Evolutionary conservation across 2,329 filamentous ascomycete species (phyloP).

Genomic region (Sporothrix schenckii): DNA sequence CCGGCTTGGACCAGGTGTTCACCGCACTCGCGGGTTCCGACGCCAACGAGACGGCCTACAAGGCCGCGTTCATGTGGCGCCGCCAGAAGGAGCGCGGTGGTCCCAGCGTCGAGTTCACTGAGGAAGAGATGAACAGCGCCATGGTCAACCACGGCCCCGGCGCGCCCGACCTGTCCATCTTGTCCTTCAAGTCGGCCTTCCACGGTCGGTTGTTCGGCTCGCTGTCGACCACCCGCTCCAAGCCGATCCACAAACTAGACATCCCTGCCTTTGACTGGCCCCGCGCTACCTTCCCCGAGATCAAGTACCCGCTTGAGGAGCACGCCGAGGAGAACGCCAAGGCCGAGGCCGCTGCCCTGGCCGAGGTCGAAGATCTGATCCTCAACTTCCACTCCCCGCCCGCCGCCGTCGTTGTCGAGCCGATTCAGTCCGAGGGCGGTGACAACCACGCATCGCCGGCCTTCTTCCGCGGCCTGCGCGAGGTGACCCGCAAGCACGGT

Average conservation of each 20-base stretch:
- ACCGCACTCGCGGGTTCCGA: constrained; percentile 88
- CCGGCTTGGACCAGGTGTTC: constrained; percentile 85
- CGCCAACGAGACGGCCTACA: constrained; percentile 93
- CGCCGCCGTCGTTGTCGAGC: constrained; percentile 82
- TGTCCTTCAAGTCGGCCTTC: constrained; percentile 87
- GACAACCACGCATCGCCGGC: constrained; percentile 89
- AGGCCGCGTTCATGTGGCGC: constrained; percentile 93
- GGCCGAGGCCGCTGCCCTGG: constrained; percentile 78
- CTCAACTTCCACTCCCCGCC: constrained; percentile 77
- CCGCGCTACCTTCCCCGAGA: constrained; percentile 78
- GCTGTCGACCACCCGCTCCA: constrained; percentile 85
- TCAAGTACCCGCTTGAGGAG: constrained; percentile 85
- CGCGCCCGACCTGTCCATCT: constrained; percentile 74
- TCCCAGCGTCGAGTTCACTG: constrained; percentile 73
- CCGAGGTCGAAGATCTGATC: constrained; percentile 81
- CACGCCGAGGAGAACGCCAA: constrained; percentile 78
- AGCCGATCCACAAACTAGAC: constrained; percentile 92
- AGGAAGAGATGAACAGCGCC: constrained; percentile 70
- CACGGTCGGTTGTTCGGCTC: constrained; percentile 88
- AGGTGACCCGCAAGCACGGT: constrained; percentile 73
- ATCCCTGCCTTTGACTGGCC: constrained; percentile 96
- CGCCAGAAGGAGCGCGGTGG: constrained; percentile 81
- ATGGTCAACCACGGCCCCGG: constrained; percentile 84
- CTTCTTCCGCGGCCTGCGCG: constrained; percentile 85
- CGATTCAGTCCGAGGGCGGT: constrained; percentile 89